Base-by-base conservation (phyloP, 805 yeast genomes). In the Groenewaldozyma salmanticensis region DNA sequence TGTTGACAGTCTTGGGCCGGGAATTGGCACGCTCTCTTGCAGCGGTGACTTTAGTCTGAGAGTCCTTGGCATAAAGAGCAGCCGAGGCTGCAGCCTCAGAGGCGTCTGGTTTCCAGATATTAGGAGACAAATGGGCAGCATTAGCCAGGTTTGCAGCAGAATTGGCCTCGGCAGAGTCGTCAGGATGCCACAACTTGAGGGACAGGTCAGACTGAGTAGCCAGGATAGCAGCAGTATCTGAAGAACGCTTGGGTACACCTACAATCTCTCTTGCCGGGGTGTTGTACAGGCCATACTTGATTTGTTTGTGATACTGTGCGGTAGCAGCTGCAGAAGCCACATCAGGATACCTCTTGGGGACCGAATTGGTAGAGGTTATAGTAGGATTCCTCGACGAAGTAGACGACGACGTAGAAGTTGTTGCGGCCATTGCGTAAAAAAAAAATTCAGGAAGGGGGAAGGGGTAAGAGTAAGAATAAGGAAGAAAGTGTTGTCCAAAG, bases 31-130 rank as follows among this genome's bases (percentile, higher is more conserved):
- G 37, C 22, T 44, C 36, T 16, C 29, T 44, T 7, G 42, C 32
- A 4, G 46, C 33, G 16, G 35, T 27, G 17, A 41, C 38, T 17
- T 42, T 38, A 21, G 41, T 21, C 31, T 48, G 44, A 34, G 40
- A 22, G 43, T 41, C 43, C 39, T 42, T 61, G 37, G 60, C 60
- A 32, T 59, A 59, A 39, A 71, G 68, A 1, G 81, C 74, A 13
- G 81, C 80, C 20, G 72, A 60, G 22, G 79, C 81, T 21, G 79
- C 79, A 7, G 41, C 46, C 34, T 68, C 66, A 19, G 74, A 70
- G 55, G 69, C 65, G 37, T 71, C 72, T 21, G 59, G 61, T 50
- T 42, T 47, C 61, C 61, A 53, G 45, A 48, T 45, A 42, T 45
- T 64, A 33, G 59, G 70, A n/a, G 60, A 53, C 17, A 40, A 35